Evolutionary conservation across 2,329 filamentous ascomycete species (phyloP), one percentile per base, ranked within the genome.

Genomic region (Ophiocordyceps camponoti-floridani): DNA sequence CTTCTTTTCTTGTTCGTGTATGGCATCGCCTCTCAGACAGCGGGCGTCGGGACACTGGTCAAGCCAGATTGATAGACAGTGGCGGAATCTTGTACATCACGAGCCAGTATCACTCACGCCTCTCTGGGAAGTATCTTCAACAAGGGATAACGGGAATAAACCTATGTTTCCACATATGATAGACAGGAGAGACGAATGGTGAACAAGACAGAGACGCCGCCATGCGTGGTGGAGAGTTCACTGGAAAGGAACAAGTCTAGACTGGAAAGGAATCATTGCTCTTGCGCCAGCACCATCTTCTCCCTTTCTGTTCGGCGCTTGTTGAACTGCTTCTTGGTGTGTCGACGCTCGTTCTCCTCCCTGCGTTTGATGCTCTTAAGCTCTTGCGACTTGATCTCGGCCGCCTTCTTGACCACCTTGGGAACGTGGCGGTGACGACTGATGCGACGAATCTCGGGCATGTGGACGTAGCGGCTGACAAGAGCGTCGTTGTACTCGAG

Each of bases 391-490:
- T 98, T 98, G 65, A 96, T 96, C 69, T 94, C 84, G 43, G 74
- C 79, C 4, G 89, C 89, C 75, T 95, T 96, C 79, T 94, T 95
- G 52, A 96, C 78, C 46, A 87, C 78, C 70, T 87, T 85, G 18
- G 91, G 91, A 49, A 95, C 66, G 64, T 96, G 91, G 49, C 91
- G 77, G 63, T 98, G 91, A 44, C 87, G 75, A 55, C 81, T 81
- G 61, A 98, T 98, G 45, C 93, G 77, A 54, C 79, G 77, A 53
- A 98, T 84, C 64, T 98, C 89, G 43, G 91, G 91, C 88, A 98
- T 95, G 62, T 98, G 91, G 50, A 79, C 75, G 65, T 87, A 98
- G 50, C 88, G 72, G 55, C 85, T 72, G 55, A 85, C 77, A 47
- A 98, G 68, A 11, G 88, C 81, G 45, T 84, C 77, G 58, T 94